Evolutionary conservation across 2,329 filamentous ascomycete species (phyloP), one percentile per base, ranked within the genome.

Genomic region (Arthrobotrys megalospora): DNA sequence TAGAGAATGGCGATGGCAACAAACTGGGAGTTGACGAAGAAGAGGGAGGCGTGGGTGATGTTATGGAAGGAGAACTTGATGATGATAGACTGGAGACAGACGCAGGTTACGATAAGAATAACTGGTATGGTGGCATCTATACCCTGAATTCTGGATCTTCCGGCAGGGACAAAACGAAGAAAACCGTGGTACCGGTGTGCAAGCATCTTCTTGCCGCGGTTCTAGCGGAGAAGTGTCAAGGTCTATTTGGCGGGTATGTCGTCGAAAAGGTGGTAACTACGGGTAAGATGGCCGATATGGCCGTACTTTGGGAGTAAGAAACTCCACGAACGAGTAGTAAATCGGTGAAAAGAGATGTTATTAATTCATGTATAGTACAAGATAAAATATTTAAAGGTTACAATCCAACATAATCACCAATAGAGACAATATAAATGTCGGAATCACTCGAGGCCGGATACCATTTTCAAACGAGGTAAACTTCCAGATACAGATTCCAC

Each of bases 181-280:
- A 81, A 2, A 82, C 84, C 43, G 85, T 88, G 73, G 88, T 90
- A 67, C 87, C 88, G 5, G 81, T 92, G 85, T 99, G 95, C 84
- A 97, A 97, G 85, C 95, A 99, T 84, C 84, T 98, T 4, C 88
- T 98, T 14, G 95, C 95, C 0, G 96, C 93, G 83, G 85, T 95
- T 47, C 84, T 98, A 69, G 91, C 88, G 5, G 91, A 93, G 83
- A 86, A 87, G 55, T 94, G 92, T 86, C 83, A 83, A 0, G 83
- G 80, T 2, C 83, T 90, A 32, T 88, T 96, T 80, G 88, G 86
- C 3, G 82, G 82, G 0, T 89, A 88, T 81, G 86, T 91, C 14
- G 86, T 88, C 72, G 87, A 88, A 81, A 86, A 85, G 81, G 82
- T 82, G 47, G 87, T 91, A 14, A 85, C 86, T 24, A 86, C 85